Evolutionary conservation across 768 basidiomycete genomes (phyloP).

Genomic region (Tubosaeta brunneosetosa): DNA sequence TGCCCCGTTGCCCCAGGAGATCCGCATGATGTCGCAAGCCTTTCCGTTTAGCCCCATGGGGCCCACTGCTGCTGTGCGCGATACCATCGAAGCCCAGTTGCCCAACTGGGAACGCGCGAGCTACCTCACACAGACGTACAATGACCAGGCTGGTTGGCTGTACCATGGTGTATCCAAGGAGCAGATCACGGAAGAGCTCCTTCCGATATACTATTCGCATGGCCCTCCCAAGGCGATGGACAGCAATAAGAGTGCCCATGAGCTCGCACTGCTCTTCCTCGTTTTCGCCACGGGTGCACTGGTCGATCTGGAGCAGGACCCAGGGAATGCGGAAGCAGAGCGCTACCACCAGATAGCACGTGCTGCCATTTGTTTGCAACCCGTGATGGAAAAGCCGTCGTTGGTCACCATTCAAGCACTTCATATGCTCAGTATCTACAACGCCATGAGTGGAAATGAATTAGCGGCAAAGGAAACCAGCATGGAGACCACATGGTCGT

Average conservation of each 20-base stretch:
- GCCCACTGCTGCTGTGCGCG: constrained; percentile 40
- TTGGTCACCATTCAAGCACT: constrained; percentile 67
- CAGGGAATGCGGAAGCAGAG: constrained; percentile 43
- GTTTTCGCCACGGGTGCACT: constrained; percentile 54
- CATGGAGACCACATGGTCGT: constrained; percentile 69
- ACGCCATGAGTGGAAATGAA: constrained; percentile 65
- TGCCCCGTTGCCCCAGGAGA: constrained; percentile 28
- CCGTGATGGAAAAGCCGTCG: constrained; percentile 68
- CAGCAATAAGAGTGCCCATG: constrained; percentile 43
- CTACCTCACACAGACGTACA: constrained; percentile 41
- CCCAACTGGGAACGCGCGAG: constrained; percentile 49
- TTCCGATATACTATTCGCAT: constrained; percentile 38
- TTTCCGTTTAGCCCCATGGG: constrained; percentile 67
- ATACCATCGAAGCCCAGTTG: constrained; percentile 49
- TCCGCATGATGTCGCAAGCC: constrained; percentile 49
- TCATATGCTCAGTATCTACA: constrained; percentile 65
- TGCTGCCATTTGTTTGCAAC: constrained; percentile 61
- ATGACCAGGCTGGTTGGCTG: constrained; percentile 48
- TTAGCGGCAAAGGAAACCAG: constrained; percentile 52
- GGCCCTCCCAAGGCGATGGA: constrained; percentile 21
- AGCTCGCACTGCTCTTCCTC: constrained; percentile 45
- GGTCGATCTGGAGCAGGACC: constrained; percentile 30
- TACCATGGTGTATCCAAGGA: constrained; percentile 44
- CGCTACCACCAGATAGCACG: constrained; percentile 63
- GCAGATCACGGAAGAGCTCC: constrained; percentile 42